Conservation (phyloP, 2,329 filamentous ascomycete genomes). For the Juglanconis juglandina region DNA sequence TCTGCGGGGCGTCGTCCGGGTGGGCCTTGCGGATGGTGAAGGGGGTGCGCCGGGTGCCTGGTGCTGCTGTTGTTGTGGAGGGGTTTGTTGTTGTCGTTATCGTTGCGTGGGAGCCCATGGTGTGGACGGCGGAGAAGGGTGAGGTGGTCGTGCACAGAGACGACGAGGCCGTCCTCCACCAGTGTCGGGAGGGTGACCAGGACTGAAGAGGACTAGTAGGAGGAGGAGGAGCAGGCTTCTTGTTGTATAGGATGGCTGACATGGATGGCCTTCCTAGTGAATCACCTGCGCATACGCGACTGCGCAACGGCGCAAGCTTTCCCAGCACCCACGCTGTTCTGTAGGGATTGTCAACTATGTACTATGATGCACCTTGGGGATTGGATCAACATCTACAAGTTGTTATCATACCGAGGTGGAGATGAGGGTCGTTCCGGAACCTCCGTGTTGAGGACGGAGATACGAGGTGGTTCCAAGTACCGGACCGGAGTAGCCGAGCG, state of each 20-base stretch:
- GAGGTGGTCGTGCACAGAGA: neutral
- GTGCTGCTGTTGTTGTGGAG: neutral
- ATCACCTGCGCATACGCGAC: neutral
- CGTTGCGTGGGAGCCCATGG: neutral
- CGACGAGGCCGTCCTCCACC: too few species aligned
- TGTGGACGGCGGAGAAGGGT: neutral
- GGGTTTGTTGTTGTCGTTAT: neutral
- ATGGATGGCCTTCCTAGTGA: neutral
- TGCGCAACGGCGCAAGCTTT: neutral
- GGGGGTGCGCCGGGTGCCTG: neutral
- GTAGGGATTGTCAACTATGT: too few species aligned
- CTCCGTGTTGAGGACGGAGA: too few species aligned
- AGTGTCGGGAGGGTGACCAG: too few species aligned
- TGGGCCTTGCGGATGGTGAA: constrained; percentile 25
- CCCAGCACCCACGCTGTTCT: neutral
- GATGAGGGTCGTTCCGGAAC: too few species aligned
- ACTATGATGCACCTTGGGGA: too few species aligned
- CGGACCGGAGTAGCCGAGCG: too few species aligned
- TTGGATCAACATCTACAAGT: too few species aligned
- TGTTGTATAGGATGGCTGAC: neutral
- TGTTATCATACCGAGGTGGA: too few species aligned
- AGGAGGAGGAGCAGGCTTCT: neutral
- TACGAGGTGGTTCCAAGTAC: too few species aligned
- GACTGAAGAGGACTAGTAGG: too few species aligned
- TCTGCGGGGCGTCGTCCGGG: constrained; percentile 26